Evolutionary conservation across 2,329 filamentous ascomycete species (phyloP).

Genomic region (Sporothrix pseudoabietina): DNA sequence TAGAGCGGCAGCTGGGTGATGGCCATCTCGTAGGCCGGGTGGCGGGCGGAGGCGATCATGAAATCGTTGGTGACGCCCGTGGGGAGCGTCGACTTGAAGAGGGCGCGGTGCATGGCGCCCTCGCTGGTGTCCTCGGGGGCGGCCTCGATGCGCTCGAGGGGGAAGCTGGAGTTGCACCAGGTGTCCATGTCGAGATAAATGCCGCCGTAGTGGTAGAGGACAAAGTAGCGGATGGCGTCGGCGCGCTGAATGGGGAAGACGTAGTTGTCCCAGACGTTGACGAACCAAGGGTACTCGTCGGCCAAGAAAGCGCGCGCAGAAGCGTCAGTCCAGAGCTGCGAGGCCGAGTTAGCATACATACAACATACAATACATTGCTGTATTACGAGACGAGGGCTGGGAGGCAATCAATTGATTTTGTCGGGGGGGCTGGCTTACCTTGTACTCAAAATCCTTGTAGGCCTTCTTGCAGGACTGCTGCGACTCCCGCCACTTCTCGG

Average conservation of each 20-base stretch:
- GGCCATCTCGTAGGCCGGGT: slow-evolving; percentile 72
- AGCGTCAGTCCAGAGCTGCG: slow-evolving; percentile 74
- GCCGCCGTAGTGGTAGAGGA: slow-evolving; percentile 74
- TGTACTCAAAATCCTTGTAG: slow-evolving; percentile 40
- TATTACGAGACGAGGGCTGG: neutral
- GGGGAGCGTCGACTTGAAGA: slow-evolving; percentile 56
- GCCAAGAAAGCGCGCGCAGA: slow-evolving; percentile 71
- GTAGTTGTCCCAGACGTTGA: slow-evolving; percentile 73
- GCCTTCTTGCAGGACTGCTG: slow-evolving; percentile 37
- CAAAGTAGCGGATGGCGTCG: slow-evolving; percentile 78
- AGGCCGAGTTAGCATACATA: neutral
- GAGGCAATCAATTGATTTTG: neutral
- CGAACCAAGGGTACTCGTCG: slow-evolving; percentile 74
- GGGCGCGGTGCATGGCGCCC: slow-evolving; percentile 21
- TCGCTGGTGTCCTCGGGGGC: slow-evolving; percentile 4
- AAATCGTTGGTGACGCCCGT: slow-evolving; percentile 82
- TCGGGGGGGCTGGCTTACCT: slow-evolving; percentile 31
- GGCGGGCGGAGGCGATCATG: slow-evolving; percentile 71
- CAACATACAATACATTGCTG: too few relatives aligned
- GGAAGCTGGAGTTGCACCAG: slow-evolving; percentile 38
- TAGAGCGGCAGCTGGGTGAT: slow-evolving; percentile 64
- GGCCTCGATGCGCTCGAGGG: slow-evolving; percentile 39
- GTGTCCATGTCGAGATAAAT: slow-evolving; percentile 78
- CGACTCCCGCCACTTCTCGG: slow-evolving; percentile 38
- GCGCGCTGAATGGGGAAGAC: slow-evolving; percentile 75